These are phyloP conservation scores for Phycomyces nitens DNA, from an alignment of 192 early-diverging fungal genomes.

Conservation along the genomic window DNA sequence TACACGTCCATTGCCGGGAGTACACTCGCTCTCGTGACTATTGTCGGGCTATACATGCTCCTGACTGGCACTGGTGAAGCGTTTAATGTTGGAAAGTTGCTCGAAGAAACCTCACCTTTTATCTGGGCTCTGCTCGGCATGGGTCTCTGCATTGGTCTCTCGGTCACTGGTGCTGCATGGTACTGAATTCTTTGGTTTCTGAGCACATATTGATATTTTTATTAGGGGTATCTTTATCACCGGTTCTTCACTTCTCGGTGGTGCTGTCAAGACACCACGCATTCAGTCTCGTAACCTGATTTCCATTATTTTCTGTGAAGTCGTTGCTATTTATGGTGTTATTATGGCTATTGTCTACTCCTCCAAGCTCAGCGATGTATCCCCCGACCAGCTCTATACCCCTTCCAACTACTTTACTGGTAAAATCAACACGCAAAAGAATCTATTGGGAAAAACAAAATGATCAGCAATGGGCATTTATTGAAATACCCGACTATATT, in stretches of 20 bases:
- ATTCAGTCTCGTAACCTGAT: constrained; percentile 97
- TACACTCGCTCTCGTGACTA: constrained; percentile 33
- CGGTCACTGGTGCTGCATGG: constrained; percentile 93
- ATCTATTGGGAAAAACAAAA: not conserved
- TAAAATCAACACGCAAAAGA: constrained; percentile 16
- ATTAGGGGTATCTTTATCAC: constrained; percentile 92
- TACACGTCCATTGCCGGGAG: constrained; percentile 21
- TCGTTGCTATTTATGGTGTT: constrained; percentile 97
- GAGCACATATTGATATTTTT: constrained; percentile 2
- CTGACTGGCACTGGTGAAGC: constrained; percentile 84
- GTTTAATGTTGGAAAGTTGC: constrained; percentile 82
- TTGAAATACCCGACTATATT: too few relatives aligned
- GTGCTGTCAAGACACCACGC: constrained; percentile 83
- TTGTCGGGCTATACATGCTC: constrained; percentile 79
- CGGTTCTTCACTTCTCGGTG: constrained; percentile 87
- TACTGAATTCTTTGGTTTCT: constrained; percentile 26
- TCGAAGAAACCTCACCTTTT: constrained; percentile 77
- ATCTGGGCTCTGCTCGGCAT: constrained; percentile 88
- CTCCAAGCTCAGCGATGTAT: constrained; percentile 69
- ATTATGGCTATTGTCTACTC: constrained; percentile 98
- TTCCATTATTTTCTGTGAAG: constrained; percentile 99
- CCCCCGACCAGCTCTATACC: constrained; percentile 42
- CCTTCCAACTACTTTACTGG: constrained; percentile 77
- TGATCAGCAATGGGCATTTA: too few relatives aligned
- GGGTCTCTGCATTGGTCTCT: constrained; percentile 79